A percentile compares a stretch with the other conserved stretches of the same genome.
phyloP scores from a whole-genome alignment of 441 rosid genomes.

The Oxalis stricta region DNA sequence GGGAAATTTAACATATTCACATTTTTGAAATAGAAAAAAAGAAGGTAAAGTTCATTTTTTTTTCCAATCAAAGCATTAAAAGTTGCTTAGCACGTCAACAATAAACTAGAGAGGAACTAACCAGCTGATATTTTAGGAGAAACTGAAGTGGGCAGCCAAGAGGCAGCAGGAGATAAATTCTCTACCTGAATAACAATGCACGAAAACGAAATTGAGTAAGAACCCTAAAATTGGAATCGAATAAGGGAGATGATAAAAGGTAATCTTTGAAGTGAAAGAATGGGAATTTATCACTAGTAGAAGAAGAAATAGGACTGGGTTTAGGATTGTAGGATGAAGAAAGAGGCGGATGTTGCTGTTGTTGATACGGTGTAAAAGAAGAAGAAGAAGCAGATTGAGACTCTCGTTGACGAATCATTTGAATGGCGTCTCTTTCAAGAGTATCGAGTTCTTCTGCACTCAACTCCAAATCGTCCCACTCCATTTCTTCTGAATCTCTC shows the following conservation, averaged over 20 bases:
- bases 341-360: neutral
- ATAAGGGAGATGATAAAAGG: neutral
- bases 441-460: conserved; percentile 67
- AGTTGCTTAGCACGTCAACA: no score
- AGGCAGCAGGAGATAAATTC: conserved; percentile 14
- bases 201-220: neutral
- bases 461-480: conserved; percentile 70
- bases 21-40: no score
- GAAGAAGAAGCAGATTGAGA: conserved; percentile 4
- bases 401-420: conserved; percentile 33
- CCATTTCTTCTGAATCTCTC: conserved; percentile 11
- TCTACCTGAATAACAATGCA: conserved; percentile 22
- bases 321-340: conserved; percentile 2
- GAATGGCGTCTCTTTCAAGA: conserved; percentile 67
- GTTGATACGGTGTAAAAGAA: conserved; percentile 4
- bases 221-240: neutral
- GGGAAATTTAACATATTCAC: no score
- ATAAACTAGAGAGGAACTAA: conserved; percentile 13
- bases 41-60: no score
- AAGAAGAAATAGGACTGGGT: conserved; percentile 12
- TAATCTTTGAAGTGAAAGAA: neutral
- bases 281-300: conserved; percentile 14
- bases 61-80: no score
- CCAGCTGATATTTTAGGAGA: conserved; percentile 24
- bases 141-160: conserved; percentile 18